Evolutionary conservation across 140 eudicot genomes (phyloP), one percentile per base, ranked within the genome.

Genomic region (Anethum foeniculum): DNA sequence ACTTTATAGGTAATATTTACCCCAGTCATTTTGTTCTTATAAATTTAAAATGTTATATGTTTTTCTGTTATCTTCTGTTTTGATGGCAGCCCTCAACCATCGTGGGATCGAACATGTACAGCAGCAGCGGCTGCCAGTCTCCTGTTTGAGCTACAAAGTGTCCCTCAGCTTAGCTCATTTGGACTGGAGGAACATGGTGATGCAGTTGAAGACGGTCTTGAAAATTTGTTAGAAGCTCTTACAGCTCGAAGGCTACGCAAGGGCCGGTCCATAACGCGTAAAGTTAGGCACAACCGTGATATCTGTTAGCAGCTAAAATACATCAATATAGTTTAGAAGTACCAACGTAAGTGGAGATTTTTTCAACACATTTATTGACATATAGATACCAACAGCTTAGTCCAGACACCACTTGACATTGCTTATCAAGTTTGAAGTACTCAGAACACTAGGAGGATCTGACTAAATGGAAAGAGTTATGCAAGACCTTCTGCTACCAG

Each of bases 81-180:
- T 62, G 64, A 43, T 47, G 51, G 84, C 85, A 94, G 98, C 83
- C 99, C 99, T 54, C 99, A 92, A 76, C 99, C 99, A 75, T 92
- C 99, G 32, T 92, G 97, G 99, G 99, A 95, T 74, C 92, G 99
- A 23, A 95, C 97, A 4, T 95, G 99, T 82, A 92, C 99, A 75
- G 99, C 99, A 39, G 99, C 91, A 27, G 99, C 99, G 44, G 99
- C 97, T 14, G 83, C 88, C 21, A 91, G 95, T 65, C 92, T 95
- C 75, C 92, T 95, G 49, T 85, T 82, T 10, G 99, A 95, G 86
- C 89, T 95, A 58, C 93, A 95, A 27, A 83, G 78, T 78, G 79
- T 95, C 85, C 86, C 89, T 9, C 85, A 84, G 7, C 86, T 92
- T 52, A 86, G 88, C 80, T 72, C 89, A 0, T 81, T 87, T 64